phyloP scores from a whole-genome alignment of 78 protist genomes.

The Protostelium mycophagum region DNA sequence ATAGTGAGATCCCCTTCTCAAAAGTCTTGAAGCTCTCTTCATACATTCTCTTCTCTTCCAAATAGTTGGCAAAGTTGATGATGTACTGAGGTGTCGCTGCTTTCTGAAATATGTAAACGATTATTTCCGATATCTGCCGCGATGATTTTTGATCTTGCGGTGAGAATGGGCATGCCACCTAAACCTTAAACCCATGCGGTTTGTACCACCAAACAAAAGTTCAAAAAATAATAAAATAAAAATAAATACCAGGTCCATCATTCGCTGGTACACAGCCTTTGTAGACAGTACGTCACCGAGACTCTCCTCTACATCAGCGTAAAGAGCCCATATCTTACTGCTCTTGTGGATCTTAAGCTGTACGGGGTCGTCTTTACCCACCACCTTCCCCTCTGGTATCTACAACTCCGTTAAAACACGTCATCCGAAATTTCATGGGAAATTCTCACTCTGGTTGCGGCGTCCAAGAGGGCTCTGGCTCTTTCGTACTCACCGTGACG shows the following conservation, averaged over 20 bases:
- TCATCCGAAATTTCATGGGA: too few species aligned
- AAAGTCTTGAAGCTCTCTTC: conserved; percentile 89
- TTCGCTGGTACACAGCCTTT: conserved; percentile 44
- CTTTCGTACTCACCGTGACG: conserved; percentile 26
- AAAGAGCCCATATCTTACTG: conserved; percentile 87
- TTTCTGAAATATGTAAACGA: conserved; percentile 73
- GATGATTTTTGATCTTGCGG: conserved; percentile 23
- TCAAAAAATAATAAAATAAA: too few species aligned
- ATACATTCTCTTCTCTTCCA: conserved; percentile 84
- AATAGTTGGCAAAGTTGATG: conserved; percentile 83
- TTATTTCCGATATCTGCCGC: conserved; percentile 67
- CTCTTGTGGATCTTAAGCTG: conserved; percentile 78
- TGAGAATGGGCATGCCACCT: too few species aligned
- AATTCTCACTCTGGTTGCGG: not conserved
- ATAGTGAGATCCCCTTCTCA: conserved; percentile 82
- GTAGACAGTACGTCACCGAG: conserved; percentile 74
- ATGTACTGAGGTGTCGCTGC: conserved; percentile 88
- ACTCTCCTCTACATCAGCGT: conserved; percentile 93
- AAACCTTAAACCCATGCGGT: too few species aligned
- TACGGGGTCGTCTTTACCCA: conserved; percentile 25
- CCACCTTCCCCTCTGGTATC: not conserved
- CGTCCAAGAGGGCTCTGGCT: not conserved
- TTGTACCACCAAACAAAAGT: too few species aligned
- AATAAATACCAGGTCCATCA: conserved; percentile 39
- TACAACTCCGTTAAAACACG: not conserved